Conservation (phyloP, 139 green algal species). For the Picochlorum sp. region DNA sequence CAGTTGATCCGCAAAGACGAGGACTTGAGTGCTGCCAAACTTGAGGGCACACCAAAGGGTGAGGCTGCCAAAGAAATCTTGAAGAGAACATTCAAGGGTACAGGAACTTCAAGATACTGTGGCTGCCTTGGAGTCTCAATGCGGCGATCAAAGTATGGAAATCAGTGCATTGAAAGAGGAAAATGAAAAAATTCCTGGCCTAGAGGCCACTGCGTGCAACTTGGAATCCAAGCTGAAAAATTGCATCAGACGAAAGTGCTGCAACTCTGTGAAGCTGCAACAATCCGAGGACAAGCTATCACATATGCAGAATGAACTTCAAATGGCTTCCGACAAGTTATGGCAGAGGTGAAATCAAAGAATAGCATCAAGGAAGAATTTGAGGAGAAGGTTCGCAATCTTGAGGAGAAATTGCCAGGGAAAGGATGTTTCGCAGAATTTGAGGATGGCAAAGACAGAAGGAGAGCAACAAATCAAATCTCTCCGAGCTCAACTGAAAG, state of each 20-base stretch:
- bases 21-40: background rate
- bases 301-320: too few relatives aligned
- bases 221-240: background rate
- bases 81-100: background rate
- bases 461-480: constrained; percentile 1
- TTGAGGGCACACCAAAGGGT: background rate
- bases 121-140: background rate
- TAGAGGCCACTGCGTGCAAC: background rate
- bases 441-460: constrained; percentile 8
- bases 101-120: background rate
- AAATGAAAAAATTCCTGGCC: background rate
- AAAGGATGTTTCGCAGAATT: constrained; percentile 1
- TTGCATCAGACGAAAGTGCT: background rate
- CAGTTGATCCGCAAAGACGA: background rate
- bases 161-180: background rate
- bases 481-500: background rate
- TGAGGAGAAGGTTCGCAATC: background rate
- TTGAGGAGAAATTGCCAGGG: background rate
- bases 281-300: background rate
- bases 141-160: too few relatives aligned
- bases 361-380: background rate
- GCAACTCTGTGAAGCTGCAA: background rate
- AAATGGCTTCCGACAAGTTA: too few relatives aligned
- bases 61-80: constrained; percentile 1
- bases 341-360: background rate